Percentiles rank a stretch among this genome's conserved stretches.
Conservation (phyloP, 345 rosid genomes). For the Geranium rotundifolium region DNA sequence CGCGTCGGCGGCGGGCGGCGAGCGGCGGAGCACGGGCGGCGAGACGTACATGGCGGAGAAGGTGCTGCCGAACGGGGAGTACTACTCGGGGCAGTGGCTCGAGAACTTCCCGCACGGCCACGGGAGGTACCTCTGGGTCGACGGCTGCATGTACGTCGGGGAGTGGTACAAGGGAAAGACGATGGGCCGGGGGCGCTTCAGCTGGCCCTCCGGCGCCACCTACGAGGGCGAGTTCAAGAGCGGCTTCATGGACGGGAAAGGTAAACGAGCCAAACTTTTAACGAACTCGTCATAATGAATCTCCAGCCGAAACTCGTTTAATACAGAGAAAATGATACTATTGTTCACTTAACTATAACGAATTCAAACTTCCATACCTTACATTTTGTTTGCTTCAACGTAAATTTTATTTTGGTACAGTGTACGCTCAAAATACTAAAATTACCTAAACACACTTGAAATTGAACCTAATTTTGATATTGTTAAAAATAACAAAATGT, state of each 20-base stretch:
- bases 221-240: constrained; percentile 91
- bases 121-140: constrained; percentile 85
- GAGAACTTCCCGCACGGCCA: constrained; percentile 77
- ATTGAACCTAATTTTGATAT: no score
- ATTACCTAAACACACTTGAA: no score
- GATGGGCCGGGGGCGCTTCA: constrained; percentile 73
- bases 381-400: no score
- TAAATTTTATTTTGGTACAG: no score
- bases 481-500: no score
- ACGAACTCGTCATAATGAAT: no score
- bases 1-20: background rate
- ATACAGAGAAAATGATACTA: no score
- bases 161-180: constrained; percentile 79
- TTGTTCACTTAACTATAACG: no score
- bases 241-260: constrained; percentile 74
- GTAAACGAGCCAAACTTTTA: no score
- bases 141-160: constrained; percentile 79
- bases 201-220: constrained; percentile 86
- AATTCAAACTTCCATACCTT: no score
- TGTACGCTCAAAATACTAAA: no score
- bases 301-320: no score
- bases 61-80: constrained; percentile 73
- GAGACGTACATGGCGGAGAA: constrained; percentile 56
- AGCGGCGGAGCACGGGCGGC: constrained; percentile 2
- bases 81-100: constrained; percentile 77